Percentiles rank a stretch among this genome's conserved stretches.
These are phyloP conservation scores for Xylariaceae sp. DNA, from an alignment of 2,329 filamentous ascomycete species.

Conservation along the genomic window DNA sequence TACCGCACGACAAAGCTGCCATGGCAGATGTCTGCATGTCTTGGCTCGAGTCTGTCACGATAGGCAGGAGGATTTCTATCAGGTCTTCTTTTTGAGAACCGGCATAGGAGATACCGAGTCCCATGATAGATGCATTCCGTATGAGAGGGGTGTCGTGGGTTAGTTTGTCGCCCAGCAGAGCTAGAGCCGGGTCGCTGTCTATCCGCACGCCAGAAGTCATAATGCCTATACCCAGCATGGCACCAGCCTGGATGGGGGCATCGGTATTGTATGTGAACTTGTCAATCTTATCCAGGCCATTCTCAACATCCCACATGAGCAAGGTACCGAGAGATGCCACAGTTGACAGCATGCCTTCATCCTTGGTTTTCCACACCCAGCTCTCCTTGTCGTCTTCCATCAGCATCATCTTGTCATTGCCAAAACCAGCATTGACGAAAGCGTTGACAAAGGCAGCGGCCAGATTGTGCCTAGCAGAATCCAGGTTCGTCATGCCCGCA, in stretches of 20 bases:
- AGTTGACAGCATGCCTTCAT: slow-evolving; percentile 95
- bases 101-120: slow-evolving; percentile 88
- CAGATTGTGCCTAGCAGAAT: slow-evolving; percentile 93
- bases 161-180: slow-evolving; percentile 77
- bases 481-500: slow-evolving; percentile 87
- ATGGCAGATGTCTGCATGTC: slow-evolving; percentile 97
- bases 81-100: slow-evolving; percentile 89
- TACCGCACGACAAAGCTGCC: slow-evolving; percentile 84
- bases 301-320: slow-evolving; percentile 89
- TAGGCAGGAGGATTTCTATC: slow-evolving; percentile 78
- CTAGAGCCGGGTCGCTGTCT: slow-evolving; percentile 86
- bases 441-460: slow-evolving; percentile 95
- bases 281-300: slow-evolving; percentile 88
- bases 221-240: slow-evolving; percentile 89
- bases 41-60: slow-evolving; percentile 76
- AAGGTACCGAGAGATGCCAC: slow-evolving; percentile 90
- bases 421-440: slow-evolving; percentile 93
- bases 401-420: slow-evolving; percentile 97
- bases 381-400: slow-evolving; percentile 81
- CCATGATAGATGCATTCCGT: slow-evolving; percentile 87
- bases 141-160: slow-evolving; percentile 73
- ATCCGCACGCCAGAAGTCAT: slow-evolving; percentile 89
- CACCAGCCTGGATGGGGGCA: slow-evolving; percentile 80
- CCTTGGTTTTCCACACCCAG: slow-evolving; percentile 99
- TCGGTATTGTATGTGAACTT: slow-evolving; percentile 86